Percentiles rank a stretch among this genome's conserved stretches.
phyloP scores from a whole-genome alignment of 108 stramenopile genomes.

The Cyclotella cryptica region DNA sequence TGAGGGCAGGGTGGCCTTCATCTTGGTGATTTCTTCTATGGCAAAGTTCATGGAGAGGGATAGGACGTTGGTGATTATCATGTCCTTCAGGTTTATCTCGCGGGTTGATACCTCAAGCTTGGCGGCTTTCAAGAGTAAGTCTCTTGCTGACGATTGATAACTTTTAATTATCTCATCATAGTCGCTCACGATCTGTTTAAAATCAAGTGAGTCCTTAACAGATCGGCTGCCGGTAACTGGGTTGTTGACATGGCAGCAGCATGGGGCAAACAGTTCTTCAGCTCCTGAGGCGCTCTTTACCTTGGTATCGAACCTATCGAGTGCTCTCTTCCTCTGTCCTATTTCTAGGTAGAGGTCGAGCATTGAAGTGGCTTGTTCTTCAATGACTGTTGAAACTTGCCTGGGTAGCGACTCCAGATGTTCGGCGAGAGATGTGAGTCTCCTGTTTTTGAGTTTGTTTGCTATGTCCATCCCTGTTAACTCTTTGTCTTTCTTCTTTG shows the following conservation, averaged over 20 bases:
- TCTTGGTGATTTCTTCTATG: not conserved
- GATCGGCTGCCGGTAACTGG: not conserved
- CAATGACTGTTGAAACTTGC: not conserved
- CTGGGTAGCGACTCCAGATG: not conserved
- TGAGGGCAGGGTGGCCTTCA: too few relatives aligned
- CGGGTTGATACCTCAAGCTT: not conserved
- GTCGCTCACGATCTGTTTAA: not conserved
- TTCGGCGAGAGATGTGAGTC: not conserved
- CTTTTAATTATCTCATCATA: not conserved
- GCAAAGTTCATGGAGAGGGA: not conserved
- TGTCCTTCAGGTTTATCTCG: not conserved
- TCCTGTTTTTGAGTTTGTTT: not conserved
- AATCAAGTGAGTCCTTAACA: not conserved
- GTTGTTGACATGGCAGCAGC: not conserved
- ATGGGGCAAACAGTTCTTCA: not conserved
- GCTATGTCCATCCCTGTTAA: not conserved
- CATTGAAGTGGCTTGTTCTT: constrained; percentile 1
- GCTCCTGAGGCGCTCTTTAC: not conserved
- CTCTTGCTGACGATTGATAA: not conserved
- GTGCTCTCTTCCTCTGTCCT: not conserved
- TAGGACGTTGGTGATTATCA: too few relatives aligned
- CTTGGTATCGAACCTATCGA: not conserved
- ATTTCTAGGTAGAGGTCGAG: not conserved
- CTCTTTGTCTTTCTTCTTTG: not conserved
- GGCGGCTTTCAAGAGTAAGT: not conserved